Evolutionary conservation across 805 yeast genomes (phyloP), one percentile per base, ranked within the genome.

Genomic region (Myxozyma kluyveri): DNA sequence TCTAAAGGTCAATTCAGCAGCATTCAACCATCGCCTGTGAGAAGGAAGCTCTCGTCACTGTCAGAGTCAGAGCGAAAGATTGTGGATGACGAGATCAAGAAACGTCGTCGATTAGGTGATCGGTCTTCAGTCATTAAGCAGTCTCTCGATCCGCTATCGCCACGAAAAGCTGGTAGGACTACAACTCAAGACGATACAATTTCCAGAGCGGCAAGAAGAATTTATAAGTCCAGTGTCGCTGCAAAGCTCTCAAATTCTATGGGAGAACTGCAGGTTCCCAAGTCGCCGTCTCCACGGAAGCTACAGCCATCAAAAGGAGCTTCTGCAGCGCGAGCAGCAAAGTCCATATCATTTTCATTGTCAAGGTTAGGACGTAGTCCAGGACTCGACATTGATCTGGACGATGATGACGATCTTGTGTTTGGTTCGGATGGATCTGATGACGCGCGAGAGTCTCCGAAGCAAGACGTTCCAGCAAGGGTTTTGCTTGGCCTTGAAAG

Each of bases 401-500:
- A 9, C 33, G 33, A 29, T 29, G 33, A 29, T 9, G 33, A 29
- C 33, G 33, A 29, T 29, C n/a, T n/a, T n/a, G n/a, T n/a, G n/a
- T n/a, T n/a, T n/a, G n/a, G n/a, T n/a, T n/a, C n/a, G n/a, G n/a
- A n/a, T n/a, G n/a, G n/a, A n/a, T n/a, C n/a, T n/a, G n/a, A n/a
- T n/a, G n/a, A n/a, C n/a, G n/a, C n/a, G n/a, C n/a, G n/a, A n/a
- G n/a, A n/a, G n/a, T n/a, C n/a, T n/a, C 21, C 27, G 18, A 31
- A 22, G 19, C 32, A 21, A 10, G 36, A 37, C 10, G 26, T 31
- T 24, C 65, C 65, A 1, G 57, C 61, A 9, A 47, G 67, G 17
- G 41, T 54, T 9, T 33, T 22, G 3, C 54, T 63, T 6, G 66
- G 66, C 2, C 52, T 64, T 22, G 66, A 62, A 44, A 55, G 50